Base-by-base conservation (phyloP, 2,329 filamentous ascomycete species). In the Rhynchosporium graminicola region DNA sequence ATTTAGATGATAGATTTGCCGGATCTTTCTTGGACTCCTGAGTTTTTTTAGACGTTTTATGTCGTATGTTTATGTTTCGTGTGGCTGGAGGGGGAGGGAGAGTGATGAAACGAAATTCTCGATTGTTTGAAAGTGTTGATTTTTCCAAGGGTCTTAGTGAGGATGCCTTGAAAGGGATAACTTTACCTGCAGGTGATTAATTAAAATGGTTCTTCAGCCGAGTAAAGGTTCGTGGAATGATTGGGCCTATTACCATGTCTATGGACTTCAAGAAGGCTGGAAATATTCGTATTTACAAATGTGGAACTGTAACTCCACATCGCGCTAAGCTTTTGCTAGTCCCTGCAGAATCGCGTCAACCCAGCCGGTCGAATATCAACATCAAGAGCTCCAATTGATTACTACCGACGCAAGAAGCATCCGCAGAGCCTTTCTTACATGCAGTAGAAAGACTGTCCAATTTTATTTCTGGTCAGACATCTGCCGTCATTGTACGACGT, bases 291-390 rank as follows among this genome's bases (percentile, higher is more conserved):
- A 10, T 36, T 36, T 36, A 36, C 33, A 36, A 36, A 57, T 33
- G 42, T 57, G 50, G 50, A 20, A 31, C 33, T 38, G 15, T 7
- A 48, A 0, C 9, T 43, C 10, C 1, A 55, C 29, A 40, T 59
- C 51, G 43, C 52, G 59, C 59, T 36, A 57, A 57, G 33, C 31
- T 15, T 9, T 20, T 26, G 9, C 33, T 26, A 42, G 51, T 13
- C n/a, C 57, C n/a, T 26, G 46, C 26, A 31, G 5, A 36, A 29
- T 52, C 61, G 61, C 61, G 61, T 59, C 59, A n/a, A 15, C 52
- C 51, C 51, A 45, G 52, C 60, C 38, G 59, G 59, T 59, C 61
- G 59, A 64, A 64, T 61, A 60, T 61, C 59, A 61, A 61, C 62
- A 64, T 58, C 57, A 57, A 13, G 58, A 58, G n/a, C 51, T 15